Conservation (phyloP, 768 basidiomycete genomes). For the Pluteus cervinus region DNA sequence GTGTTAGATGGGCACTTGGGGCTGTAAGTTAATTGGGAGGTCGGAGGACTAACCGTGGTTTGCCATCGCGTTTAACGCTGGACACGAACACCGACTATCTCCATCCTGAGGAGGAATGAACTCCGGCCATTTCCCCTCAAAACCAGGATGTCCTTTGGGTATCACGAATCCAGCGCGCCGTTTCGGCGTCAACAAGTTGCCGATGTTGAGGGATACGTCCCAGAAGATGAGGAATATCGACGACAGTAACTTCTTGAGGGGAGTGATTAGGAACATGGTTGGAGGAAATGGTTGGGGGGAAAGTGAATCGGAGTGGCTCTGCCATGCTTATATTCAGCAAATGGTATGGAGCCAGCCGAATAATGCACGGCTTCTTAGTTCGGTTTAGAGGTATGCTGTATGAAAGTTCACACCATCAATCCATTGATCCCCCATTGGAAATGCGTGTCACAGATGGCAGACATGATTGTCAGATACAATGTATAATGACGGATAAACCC, state of each 20-base stretch:
- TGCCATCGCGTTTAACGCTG: slow-evolving; percentile 74
- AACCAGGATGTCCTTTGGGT: slow-evolving; percentile 48
- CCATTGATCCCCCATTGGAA: too few species aligned
- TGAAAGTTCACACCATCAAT: too few species aligned
- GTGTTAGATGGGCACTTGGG: too few species aligned
- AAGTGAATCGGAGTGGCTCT: too few species aligned
- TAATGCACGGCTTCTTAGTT: too few species aligned
- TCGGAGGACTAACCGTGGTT: slow-evolving; percentile 62
- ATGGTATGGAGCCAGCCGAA: too few species aligned
- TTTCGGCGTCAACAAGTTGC: slow-evolving; percentile 47
- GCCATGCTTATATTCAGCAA: too few species aligned
- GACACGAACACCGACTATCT: slow-evolving; percentile 71
- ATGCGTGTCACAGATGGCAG: too few species aligned
- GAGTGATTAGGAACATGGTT: slow-evolving; percentile 26
- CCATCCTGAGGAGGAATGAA: slow-evolving; percentile 49
- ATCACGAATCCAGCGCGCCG: slow-evolving; percentile 49
- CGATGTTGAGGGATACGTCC: slow-evolving; percentile 45
- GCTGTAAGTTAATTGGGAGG: slow-evolving; percentile 16
- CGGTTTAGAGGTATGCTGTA: too few species aligned
- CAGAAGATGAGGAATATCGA: slow-evolving; percentile 33
- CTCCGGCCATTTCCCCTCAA: slow-evolving; percentile 63
- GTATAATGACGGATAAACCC: too few species aligned
- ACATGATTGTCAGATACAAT: too few species aligned
- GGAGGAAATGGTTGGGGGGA: slow-evolving; percentile 4
- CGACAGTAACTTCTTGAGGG: slow-evolving; percentile 22